phyloP scores from a whole-genome alignment of 1,284 basidiomycete species.

The Hemileia vastatrix region DNA sequence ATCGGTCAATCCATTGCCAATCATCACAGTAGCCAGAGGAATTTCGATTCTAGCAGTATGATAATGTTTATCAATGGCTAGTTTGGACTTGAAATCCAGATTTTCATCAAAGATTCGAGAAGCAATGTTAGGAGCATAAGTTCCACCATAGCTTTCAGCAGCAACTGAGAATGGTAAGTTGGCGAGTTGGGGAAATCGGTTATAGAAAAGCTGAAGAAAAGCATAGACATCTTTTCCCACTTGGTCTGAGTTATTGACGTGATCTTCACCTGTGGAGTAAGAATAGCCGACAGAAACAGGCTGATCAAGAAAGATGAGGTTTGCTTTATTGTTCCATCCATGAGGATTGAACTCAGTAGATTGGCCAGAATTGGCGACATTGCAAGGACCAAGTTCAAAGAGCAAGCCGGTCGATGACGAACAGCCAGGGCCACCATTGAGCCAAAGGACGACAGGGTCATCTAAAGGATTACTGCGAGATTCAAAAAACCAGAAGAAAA shows the following conservation, averaged over 20 bases:
- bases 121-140: constrained; percentile 67
- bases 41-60: constrained; percentile 50
- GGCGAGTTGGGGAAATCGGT: constrained; percentile 40
- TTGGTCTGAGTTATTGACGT: constrained; percentile 31
- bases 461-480: constrained; percentile 40
- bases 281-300: constrained; percentile 41
- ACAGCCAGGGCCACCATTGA: constrained; percentile 43
- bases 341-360: constrained; percentile 36
- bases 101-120: constrained; percentile 66
- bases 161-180: constrained; percentile 44
- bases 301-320: constrained; percentile 40
- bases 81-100: constrained; percentile 43
- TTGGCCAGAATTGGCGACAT: constrained; percentile 35
- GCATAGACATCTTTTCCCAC: constrained; percentile 40
- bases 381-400: constrained; percentile 45
- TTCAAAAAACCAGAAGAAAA: constrained; percentile 47
- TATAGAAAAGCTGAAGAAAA: constrained; percentile 45
- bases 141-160: constrained; percentile 59
- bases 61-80: constrained; percentile 40
- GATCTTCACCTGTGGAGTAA: constrained; percentile 34
- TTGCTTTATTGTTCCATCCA: constrained; percentile 40
- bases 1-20: constrained; percentile 73
- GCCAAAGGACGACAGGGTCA: constrained; percentile 45
- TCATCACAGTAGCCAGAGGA: constrained; percentile 65
- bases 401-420: constrained; percentile 33